These are phyloP conservation scores for Xanthoconium separans DNA, from an alignment of 1,284 basidiomycete species.

Conservation along the genomic window DNA sequence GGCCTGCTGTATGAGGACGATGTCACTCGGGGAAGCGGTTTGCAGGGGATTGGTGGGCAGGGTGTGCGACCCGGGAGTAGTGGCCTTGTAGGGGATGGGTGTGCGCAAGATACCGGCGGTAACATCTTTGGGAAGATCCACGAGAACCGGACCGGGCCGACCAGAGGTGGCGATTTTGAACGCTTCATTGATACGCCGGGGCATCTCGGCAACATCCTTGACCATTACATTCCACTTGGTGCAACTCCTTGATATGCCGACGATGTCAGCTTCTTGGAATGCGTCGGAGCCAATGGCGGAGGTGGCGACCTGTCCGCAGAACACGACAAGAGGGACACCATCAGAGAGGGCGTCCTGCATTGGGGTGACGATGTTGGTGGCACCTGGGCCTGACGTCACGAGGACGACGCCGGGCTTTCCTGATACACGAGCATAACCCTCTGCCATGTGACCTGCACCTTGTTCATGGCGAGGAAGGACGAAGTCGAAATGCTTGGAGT, in stretches of 20 bases:
- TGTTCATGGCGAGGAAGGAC: slow-evolving; percentile 96
- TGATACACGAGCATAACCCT: slow-evolving; percentile 96
- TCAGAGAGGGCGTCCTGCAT: slow-evolving; percentile 98
- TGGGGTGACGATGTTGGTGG: slow-evolving; percentile 96
- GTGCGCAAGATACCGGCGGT: slow-evolving; percentile 90
- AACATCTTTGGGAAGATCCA: slow-evolving; percentile 97
- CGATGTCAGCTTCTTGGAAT: slow-evolving; percentile 97
- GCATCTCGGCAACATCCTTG: slow-evolving; percentile 94
- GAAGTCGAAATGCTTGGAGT: slow-evolving; percentile 95
- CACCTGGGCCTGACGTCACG: slow-evolving; percentile 96
- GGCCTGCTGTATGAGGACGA: slow-evolving; percentile 73
- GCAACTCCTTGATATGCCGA: slow-evolving; percentile 95
- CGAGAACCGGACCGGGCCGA: slow-evolving; percentile 94
- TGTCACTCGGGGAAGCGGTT: slow-evolving; percentile 61
- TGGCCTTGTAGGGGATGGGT: slow-evolving; percentile 85
- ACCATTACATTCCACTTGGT: slow-evolving; percentile 99
- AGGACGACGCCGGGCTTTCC: slow-evolving; percentile 98
- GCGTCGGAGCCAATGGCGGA: slow-evolving; percentile 97
- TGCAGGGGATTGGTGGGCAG: slow-evolving; percentile 77
- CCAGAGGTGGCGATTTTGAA: slow-evolving; percentile 99
- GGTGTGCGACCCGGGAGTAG: slow-evolving; percentile 79
- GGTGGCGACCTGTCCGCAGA: slow-evolving; percentile 96
- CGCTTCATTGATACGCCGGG: slow-evolving; percentile 95
- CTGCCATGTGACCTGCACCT: slow-evolving; percentile 98
- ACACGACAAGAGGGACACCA: slow-evolving; percentile 93